These are phyloP conservation scores for Lepidium aucheri DNA, from an alignment of 345 rosid genomes.

Conservation along the genomic window DNA sequence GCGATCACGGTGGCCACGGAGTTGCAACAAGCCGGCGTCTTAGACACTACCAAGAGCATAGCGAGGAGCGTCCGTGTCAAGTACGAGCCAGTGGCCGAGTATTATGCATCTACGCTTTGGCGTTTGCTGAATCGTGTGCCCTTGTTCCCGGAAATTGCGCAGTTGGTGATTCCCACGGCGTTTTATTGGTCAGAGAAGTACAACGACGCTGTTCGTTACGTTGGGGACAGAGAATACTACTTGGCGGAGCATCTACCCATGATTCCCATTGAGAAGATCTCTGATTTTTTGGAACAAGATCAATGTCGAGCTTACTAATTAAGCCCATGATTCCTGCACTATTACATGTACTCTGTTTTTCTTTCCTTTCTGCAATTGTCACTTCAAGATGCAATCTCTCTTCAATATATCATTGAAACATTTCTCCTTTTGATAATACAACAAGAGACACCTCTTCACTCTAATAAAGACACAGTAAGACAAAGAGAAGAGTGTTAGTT, in stretches of 20 bases:
- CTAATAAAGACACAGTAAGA: background rate
- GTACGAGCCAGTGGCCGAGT: slow-evolving; percentile 59
- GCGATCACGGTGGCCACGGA: slow-evolving; percentile 55
- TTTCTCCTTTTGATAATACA: background rate
- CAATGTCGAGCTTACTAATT: background rate
- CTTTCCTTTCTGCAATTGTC: background rate
- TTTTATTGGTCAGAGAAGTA: slow-evolving; percentile 69
- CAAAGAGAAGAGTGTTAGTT: background rate
- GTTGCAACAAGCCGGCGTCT: slow-evolving; percentile 47
- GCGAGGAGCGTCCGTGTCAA: slow-evolving; percentile 26
- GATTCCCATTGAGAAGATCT: slow-evolving; percentile 56
- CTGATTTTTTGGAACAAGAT: slow-evolving; percentile 35
- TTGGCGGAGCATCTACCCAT: slow-evolving; percentile 43
- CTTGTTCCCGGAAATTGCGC: slow-evolving; percentile 47
- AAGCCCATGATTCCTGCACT: background rate
- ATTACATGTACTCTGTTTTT: background rate
- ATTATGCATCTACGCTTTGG: slow-evolving; percentile 47
- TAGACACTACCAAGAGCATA: slow-evolving; percentile 38
- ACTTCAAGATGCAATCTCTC: background rate
- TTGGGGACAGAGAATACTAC: slow-evolving; percentile 37
- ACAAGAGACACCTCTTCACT: background rate
- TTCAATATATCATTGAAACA: background rate
- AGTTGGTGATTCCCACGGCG: slow-evolving; percentile 44
- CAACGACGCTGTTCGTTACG: slow-evolving; percentile 36
- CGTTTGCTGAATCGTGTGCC: slow-evolving; percentile 45